These are phyloP conservation scores for Ceratobasidium sp. DNA, from an alignment of 1,284 basidiomycete genomes.

Conservation along the genomic window DNA sequence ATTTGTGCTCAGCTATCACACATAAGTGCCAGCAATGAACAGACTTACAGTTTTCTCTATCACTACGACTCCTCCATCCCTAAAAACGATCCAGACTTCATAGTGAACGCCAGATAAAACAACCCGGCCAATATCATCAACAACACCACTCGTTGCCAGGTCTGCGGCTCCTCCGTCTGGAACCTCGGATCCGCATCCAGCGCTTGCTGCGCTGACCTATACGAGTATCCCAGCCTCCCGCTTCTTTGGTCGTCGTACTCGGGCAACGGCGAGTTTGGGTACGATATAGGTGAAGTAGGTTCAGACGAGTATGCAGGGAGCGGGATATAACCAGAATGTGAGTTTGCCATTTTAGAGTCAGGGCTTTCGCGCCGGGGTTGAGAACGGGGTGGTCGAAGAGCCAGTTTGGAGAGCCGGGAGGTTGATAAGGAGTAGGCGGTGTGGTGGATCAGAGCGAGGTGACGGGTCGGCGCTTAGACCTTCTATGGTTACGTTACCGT, in stretches of 20 bases:
- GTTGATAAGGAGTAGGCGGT: neutral
- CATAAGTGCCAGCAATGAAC: neutral
- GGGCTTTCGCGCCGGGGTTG: slow-evolving; percentile 15
- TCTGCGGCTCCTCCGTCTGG: slow-evolving; percentile 19
- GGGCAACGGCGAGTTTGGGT: slow-evolving; percentile 16
- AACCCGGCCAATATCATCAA: neutral
- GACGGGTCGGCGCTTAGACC: neutral
- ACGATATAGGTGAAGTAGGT: slow-evolving; percentile 1
- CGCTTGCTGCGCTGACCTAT: slow-evolving; percentile 1
- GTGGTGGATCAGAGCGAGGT: slow-evolving; percentile 2
- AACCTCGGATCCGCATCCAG: slow-evolving; percentile 26
- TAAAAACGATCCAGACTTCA: slow-evolving; percentile 35
- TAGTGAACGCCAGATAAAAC: slow-evolving; percentile 23
- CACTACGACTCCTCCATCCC: slow-evolving; percentile 33
- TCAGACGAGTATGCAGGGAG: slow-evolving; percentile 28
- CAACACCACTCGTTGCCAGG: slow-evolving; percentile 26
- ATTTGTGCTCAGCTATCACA: neutral
- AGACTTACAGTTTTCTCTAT: neutral
- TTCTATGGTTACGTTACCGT: neutral
- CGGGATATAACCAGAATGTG: slow-evolving; percentile 21
- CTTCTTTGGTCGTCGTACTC: slow-evolving; percentile 27
- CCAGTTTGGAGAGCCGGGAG: slow-evolving; percentile 7
- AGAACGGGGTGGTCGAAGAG: slow-evolving; percentile 24
- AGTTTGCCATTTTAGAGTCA: slow-evolving; percentile 3
- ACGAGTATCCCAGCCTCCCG: slow-evolving; percentile 13